These are phyloP conservation scores for Saccharomyces hybrid DNA, from an alignment of 1,139 yeast genomes.

Conservation along the genomic window DNA sequence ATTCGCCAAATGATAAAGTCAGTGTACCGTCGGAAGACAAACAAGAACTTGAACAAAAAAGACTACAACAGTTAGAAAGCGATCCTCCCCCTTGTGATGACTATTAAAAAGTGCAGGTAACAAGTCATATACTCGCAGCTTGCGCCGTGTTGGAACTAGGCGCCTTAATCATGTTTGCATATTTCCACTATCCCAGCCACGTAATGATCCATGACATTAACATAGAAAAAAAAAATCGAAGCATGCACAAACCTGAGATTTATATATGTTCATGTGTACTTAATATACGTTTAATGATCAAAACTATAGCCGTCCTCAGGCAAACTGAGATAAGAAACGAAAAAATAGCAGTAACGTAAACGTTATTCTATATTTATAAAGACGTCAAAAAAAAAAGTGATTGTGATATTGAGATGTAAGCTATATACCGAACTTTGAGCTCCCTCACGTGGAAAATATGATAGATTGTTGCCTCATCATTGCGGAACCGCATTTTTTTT, in stretches of 20 bases:
- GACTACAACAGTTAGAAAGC: constrained; percentile 32
- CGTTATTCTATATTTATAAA: not conserved
- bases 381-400: not conserved
- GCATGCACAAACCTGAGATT: not conserved
- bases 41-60: constrained; percentile 31
- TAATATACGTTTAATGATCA: not conserved
- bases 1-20: constrained; percentile 16
- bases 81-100: constrained; percentile 29
- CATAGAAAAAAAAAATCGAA: not conserved
- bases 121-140: not conserved
- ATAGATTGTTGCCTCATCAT: not conserved
- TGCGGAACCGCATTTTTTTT: constrained; percentile 8
- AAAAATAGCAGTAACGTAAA: not conserved
- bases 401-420: not conserved
- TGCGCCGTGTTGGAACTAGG: not conserved
- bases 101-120: not conserved
- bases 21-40: constrained; percentile 26
- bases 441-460: not conserved
- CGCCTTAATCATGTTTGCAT: not conserved
- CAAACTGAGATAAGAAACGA: not conserved
- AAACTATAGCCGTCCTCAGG: not conserved
- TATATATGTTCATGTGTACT: not conserved
- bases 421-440: not conserved
- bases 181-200: not conserved
- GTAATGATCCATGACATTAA: not conserved